Evolutionary conservation across 208 protist genomes (phyloP), one percentile per base, ranked within the genome.

Genomic region (Vickermania spadyakhi): DNA sequence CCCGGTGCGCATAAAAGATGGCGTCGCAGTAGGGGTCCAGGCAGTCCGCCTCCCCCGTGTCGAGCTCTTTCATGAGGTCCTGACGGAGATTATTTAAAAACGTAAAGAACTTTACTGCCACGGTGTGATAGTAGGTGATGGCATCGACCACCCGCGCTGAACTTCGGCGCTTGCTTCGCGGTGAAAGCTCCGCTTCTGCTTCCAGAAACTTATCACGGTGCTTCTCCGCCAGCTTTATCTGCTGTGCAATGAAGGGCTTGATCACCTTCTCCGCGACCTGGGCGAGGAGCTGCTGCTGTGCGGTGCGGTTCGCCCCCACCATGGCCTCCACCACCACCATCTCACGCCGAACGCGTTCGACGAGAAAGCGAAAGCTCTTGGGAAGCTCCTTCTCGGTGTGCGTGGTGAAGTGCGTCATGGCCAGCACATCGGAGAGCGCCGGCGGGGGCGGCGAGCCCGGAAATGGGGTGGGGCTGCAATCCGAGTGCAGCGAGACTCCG

Each of bases 241-340:
- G 84, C 52, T 94, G 79, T 27, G 59, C 78, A 3, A 91, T 61
- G 57, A 90, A 90, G 22, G 73, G 87, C 56, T 79, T 81, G 57
- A 94, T 77, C 2, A 94, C 87, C 30, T 77, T 73, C 26, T 94
- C 84, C 18, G 77, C 91, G 5, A 90, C 77, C 49, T 78, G 66
- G 2, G 70, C 62, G 28, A 94, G 76, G 14, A 94, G 68, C 74
- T 94, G 86, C 62, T 91, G 86, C 0, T 84, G 80, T 7, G 82
- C 79, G 11, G 77, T 85, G 65, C 75, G 75, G 21, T 75, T 84
- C 45, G 68, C 88, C 42, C 86, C 86, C 57, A 91, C 90, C 53
- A 91, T 81, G 1, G 83, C 85, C 62, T 94, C 83, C 1, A 94
- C 86, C 22, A 91, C 67, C 45, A 90, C 78, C 0, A 86, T 77